Base-by-base conservation (phyloP, 1,284 basidiomycete genomes). In the Apiotrichum gamsii region DNA sequence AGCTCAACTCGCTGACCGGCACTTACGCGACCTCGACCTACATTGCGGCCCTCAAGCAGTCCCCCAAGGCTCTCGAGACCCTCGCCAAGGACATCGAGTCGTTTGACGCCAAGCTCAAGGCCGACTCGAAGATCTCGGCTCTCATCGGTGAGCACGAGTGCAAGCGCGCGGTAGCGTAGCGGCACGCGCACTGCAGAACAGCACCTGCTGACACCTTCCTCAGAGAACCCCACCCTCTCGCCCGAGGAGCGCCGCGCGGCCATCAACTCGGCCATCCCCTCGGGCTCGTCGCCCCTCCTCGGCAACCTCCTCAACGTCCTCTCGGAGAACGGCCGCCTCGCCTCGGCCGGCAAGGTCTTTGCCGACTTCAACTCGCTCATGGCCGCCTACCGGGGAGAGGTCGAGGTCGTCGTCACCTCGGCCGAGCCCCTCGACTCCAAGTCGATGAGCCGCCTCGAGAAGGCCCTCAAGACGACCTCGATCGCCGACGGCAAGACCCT, bases 11-110 rank as follows among this genome's bases (percentile, higher is more conserved):
- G 39, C 66, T 74, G 38, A 67, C 72, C 43, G 72, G 72, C 72
- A 97, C 96, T 75, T 98, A 99, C 75, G 94, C 95, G 56, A 85
- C 87, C 51, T 94, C 95, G 23, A 81, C 88, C 57, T 99, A 88
- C 76, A 82, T 84, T 45, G 94, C 94, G 45, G 91, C 95, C 16
- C 82, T 91, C 66, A 78, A 83, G 64, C 87, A 90, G 76, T 87
- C 85, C 4, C 81, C 86, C 49, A 62, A 69, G 56, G 68, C 71
- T 39, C 64, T 73, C 31, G 80, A 82, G 66, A 76, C 78, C 19
- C 82, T 95, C 69, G 82, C 74, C 74, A 85, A 88, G 73, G 94
- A 97, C 72, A 82, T 98, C 59, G 76, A 76, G 67, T 70, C 75
- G 56, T 80, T 93, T 67, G 76, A 82, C 56, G 77, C 77, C 65